Conservation (phyloP, 2,329 filamentous ascomycete genomes). For the Diaporthe caulivora region DNA sequence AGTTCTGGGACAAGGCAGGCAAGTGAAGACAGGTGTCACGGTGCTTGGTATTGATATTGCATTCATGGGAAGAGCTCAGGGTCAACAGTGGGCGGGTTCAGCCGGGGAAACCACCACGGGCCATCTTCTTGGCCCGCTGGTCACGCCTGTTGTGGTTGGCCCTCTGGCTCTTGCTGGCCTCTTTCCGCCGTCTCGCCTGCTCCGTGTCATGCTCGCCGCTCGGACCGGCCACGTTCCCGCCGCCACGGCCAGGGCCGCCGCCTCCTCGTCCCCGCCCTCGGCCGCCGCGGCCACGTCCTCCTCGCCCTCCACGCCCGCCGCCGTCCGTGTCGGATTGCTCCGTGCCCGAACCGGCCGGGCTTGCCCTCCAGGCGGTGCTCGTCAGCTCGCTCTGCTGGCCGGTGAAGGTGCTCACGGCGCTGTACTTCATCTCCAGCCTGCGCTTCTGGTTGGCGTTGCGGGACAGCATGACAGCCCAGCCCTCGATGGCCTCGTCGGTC, state of each 20-base stretch:
- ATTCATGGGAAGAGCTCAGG: not conserved
- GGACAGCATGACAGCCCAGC: conserved; percentile 89
- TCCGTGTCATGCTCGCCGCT: conserved; percentile 79
- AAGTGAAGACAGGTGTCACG: not conserved
- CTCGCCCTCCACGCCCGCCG: conserved; percentile 57
- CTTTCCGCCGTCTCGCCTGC: conserved; percentile 79
- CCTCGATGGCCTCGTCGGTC: conserved; percentile 94
- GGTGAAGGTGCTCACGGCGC: conserved; percentile 61
- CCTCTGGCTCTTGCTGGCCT: conserved; percentile 82
- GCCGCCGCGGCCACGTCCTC: conserved; percentile 60
- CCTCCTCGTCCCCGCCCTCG: conserved; percentile 59
- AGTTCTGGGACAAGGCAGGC: not conserved
- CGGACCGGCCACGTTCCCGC: conserved; percentile 74
- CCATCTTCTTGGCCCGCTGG: conserved; percentile 74
- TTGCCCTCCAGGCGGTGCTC: conserved; percentile 74
- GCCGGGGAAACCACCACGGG: conserved; percentile 60
- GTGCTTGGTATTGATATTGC: conserved; percentile 11
- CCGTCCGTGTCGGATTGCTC: conserved; percentile 68
- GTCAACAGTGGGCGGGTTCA: conserved; percentile 5
- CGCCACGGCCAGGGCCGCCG: conserved; percentile 63
- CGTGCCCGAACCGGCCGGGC: conserved; percentile 64
- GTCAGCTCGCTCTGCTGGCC: conserved; percentile 75
- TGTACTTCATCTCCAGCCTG: conserved; percentile 78
- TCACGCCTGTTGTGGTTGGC: conserved; percentile 91
- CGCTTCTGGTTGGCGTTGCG: conserved; percentile 78